Evolutionary conservation across 179 eudicot species (phyloP), one percentile per base, ranked within the genome.

Genomic region (Actinidia polygama): DNA sequence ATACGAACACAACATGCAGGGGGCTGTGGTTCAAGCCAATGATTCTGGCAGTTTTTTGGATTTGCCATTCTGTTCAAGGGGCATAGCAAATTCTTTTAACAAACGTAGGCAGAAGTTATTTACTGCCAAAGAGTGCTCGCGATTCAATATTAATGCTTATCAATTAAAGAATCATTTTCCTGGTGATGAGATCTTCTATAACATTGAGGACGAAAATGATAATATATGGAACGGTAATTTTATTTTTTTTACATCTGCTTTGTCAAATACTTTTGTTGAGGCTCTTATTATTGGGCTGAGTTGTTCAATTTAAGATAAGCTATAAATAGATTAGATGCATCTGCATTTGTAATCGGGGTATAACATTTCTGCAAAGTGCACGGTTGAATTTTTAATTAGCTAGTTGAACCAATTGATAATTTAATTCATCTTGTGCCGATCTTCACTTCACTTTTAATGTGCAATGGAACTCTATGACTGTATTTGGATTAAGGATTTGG

Each of bases 161-260:
- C 66, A 58, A 78, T 84, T 59, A 66, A 84, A 73, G 72, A 78
- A 83, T 68, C 81, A 66, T 79, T 82, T 86, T 66, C 72, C 81
- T 67, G 83, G 82, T 81, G 91, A 86, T 77, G 92, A 91, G 53
- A 58, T 76, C 80, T 49, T 83, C 69, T 84, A 75, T 80, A 77
- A 80, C 73, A 82, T 75, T 54, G 82, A 78, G 63, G 84, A 80
- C n/a, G 80, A 78, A 69, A 77, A 77, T 83, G 82, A 63, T 68
- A 72, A 67, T 78, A 77, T 85, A 64, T 90, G 92, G 90, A 84
- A 87, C 62, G 94, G 98, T 94, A 90, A 36, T 77, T n/a, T 23
- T 4, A 12, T 40, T 40, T 40, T 40, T 61, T 26, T 46, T 82
- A 4, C 30, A 57, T 46, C n/a, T 58, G 46, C 40, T 50, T 30